A percentile compares a stretch with the other conserved stretches of the same genome.
These are phyloP conservation scores for Coemansia reversa DNA, from an alignment of 192 early-diverging fungal species.

Conservation along the genomic window DNA sequence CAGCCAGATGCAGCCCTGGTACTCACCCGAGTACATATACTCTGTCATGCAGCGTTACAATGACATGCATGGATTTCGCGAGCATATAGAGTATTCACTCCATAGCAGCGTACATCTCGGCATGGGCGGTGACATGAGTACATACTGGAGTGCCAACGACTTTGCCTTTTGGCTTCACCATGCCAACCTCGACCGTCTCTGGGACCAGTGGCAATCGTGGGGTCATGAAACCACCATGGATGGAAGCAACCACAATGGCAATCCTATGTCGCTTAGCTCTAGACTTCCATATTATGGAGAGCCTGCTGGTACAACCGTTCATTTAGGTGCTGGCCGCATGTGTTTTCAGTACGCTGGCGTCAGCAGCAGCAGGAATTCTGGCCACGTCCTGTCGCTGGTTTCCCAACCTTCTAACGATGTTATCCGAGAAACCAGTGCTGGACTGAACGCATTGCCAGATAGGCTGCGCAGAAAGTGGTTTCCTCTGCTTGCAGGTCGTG, in stretches of 20 bases:
- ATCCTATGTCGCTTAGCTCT: conserved; percentile 23
- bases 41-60: conserved; percentile 45
- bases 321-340: conserved; percentile 43
- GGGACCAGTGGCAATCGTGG: conserved; percentile 58
- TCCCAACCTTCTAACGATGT: conserved; percentile 11
- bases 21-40: conserved; percentile 51
- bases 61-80: conserved; percentile 50
- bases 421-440: conserved; percentile 11
- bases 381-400: conserved; percentile 23
- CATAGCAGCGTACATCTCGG: conserved; percentile 56
- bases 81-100: conserved; percentile 50
- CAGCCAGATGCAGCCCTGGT: conserved; percentile 42
- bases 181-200: conserved; percentile 60
- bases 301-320: conserved; percentile 37
- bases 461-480: conserved; percentile 46
- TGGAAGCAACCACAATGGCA: conserved; percentile 30
- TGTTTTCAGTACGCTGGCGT: conserved; percentile 43
- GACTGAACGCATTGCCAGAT: conserved; percentile 31
- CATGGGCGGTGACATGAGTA: conserved; percentile 55
- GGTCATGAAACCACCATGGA: conserved; percentile 44
- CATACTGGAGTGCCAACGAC: conserved; percentile 58
- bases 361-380: conserved; percentile 6
- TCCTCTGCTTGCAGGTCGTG: conserved; percentile 21
- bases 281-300: conserved; percentile 42
- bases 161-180: conserved; percentile 66